A percentile compares a stretch with the other conserved stretches of the same genome.
Conservation (phyloP, 805 yeast genomes). For the Saccharomyces mikatae region DNA sequence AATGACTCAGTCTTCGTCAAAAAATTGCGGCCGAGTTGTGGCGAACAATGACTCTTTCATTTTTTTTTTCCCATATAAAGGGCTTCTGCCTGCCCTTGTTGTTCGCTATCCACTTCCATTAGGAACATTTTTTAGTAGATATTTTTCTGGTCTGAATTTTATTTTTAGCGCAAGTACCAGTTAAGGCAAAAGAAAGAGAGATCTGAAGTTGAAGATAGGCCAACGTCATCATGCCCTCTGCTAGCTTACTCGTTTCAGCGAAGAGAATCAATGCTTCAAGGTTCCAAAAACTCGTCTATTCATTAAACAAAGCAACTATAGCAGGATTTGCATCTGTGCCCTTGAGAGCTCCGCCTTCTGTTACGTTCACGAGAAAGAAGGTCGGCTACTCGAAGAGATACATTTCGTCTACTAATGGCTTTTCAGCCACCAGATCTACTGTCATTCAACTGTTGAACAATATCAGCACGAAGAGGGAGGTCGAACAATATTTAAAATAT, state of each 20-base stretch:
- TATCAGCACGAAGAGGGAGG: conserved; percentile 95
- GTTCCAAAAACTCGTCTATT: conserved; percentile 13
- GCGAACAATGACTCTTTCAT: background rate
- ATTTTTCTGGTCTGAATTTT: background rate
- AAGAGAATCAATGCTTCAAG: conserved; percentile 19
- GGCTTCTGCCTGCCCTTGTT: background rate
- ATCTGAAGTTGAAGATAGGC: background rate
- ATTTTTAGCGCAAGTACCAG: conserved; percentile 1
- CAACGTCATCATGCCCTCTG: conserved; percentile 17
- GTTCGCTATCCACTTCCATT: conserved; percentile 11
- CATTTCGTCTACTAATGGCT: conserved; percentile 20
- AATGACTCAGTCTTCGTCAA: background rate
- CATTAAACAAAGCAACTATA: conserved; percentile 9
- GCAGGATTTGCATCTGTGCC: conserved; percentile 12
- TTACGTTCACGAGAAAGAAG: conserved; percentile 13
- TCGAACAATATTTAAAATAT: conserved; percentile 92
- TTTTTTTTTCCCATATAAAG: background rate
- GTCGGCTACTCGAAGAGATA: conserved; percentile 25
- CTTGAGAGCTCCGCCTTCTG: conserved; percentile 10
- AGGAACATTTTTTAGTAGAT: background rate
- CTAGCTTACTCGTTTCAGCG: conserved; percentile 22
- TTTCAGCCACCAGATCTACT: conserved; percentile 66
- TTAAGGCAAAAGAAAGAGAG: background rate
- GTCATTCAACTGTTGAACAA: conserved; percentile 91
- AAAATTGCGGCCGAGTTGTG: background rate